phyloP scores from a whole-genome alignment of 2,329 filamentous ascomycete species.

The Ilyonectria mors-panacis region DNA sequence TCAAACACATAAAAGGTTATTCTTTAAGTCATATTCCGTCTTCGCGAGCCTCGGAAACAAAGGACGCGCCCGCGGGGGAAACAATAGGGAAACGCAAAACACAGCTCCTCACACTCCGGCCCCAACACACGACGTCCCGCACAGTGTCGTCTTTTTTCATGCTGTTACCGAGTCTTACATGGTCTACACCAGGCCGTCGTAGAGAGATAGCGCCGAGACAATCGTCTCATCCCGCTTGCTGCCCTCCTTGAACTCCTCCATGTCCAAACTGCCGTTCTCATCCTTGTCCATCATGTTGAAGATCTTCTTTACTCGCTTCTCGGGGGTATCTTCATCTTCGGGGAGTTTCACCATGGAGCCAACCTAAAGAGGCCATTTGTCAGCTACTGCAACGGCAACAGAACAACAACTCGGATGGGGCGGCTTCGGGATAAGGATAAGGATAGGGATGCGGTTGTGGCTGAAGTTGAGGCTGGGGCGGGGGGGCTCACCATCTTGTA shows the following conservation, averaged over 20 bases:
- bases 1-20: conserved; percentile 40
- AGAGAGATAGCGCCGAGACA: conserved; percentile 94
- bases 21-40: conserved; percentile 44
- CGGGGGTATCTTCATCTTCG: conserved; percentile 98
- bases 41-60: conserved; percentile 40
- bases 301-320: conserved; percentile 98
- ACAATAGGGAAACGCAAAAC: conserved; percentile 43
- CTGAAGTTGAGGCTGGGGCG: not conserved
- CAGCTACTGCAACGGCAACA: conserved; percentile 15
- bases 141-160: conserved; percentile 33
- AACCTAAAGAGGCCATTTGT: conserved; percentile 70
- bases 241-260: conserved; percentile 99
- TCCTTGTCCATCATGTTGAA: conserved; percentile 99
- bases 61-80: conserved; percentile 35
- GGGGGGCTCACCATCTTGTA: conserved; percentile 90
- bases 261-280: conserved; percentile 96
- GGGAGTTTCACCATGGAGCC: conserved; percentile 99
- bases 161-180: conserved; percentile 31
- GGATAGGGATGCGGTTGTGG: not conserved
- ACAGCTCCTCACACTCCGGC: conserved; percentile 47
- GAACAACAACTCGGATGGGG: not conserved
- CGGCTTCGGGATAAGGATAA: not conserved
- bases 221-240: conserved; percentile 99
- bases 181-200: conserved; percentile 89
- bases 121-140: conserved; percentile 35